Conservation (phyloP, 73 alveolate species). For the Paramecium sonneborni region DNA sequence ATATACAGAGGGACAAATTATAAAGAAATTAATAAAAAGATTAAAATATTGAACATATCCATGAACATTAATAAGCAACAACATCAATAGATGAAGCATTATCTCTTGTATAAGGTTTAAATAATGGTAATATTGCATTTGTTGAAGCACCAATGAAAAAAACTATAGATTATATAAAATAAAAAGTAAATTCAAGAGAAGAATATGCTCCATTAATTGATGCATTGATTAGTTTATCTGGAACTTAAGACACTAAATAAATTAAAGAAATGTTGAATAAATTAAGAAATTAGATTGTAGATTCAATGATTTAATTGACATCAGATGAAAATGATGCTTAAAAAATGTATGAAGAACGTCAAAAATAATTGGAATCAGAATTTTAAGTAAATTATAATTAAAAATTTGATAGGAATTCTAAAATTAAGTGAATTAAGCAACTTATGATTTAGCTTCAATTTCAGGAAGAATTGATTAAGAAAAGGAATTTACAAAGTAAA, state of each 20-base stretch:
- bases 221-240: background rate
- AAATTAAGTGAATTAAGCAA: constrained; percentile 19
- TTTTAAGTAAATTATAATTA: background rate
- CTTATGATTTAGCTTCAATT: constrained; percentile 41
- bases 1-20: constrained; percentile 9
- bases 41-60: constrained; percentile 10
- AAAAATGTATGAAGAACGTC: constrained; percentile 18
- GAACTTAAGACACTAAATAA: constrained; percentile 16
- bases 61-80: constrained; percentile 24
- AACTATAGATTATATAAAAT: background rate
- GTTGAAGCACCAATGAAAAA: constrained; percentile 45
- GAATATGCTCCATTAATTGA: constrained; percentile 45
- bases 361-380: background rate
- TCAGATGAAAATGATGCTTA: constrained; percentile 32
- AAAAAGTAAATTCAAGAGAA: background rate
- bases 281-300: constrained; percentile 21
- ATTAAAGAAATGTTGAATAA: constrained; percentile 17
- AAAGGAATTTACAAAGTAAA: background rate
- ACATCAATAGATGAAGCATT: constrained; percentile 30
- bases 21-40: background rate
- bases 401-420: background rate
- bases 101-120: background rate
- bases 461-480: constrained; percentile 35
- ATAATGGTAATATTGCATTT: constrained; percentile 1
- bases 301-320: background rate